Percentiles rank a stretch among this genome's conserved stretches.
Evolutionary conservation across 2,329 filamentous ascomycete genomes (phyloP).

Genomic region (Colletotrichum sp.): DNA sequence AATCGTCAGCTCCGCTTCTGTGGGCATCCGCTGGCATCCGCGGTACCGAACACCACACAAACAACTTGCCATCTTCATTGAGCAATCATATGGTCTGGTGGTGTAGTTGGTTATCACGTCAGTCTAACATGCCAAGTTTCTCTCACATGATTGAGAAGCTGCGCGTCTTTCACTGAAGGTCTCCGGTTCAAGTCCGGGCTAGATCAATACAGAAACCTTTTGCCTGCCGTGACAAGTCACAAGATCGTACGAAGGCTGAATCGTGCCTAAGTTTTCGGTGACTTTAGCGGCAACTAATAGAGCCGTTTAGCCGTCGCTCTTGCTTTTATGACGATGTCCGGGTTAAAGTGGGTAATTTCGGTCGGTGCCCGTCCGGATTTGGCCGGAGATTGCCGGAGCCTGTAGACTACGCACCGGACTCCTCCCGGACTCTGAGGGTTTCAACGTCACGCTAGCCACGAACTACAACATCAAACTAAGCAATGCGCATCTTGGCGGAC

Average conservation of each 20-base stretch:
- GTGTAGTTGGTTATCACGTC: conserved; percentile 52
- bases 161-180: conserved; percentile 2
- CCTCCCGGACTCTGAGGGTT: background rate
- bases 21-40: background rate
- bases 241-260: background rate
- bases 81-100: conserved; percentile 31
- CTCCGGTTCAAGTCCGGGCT: conserved; percentile 14
- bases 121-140: conserved; percentile 41
- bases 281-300: background rate
- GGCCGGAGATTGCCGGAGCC: background rate
- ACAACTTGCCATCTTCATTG: background rate
- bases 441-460: background rate
- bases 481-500: background rate
- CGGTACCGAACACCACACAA: background rate
- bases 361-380: background rate
- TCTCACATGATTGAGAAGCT: too few species aligned
- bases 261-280: background rate
- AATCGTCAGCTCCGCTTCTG: background rate
- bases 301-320: background rate
- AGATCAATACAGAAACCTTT: background rate
- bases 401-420: background rate
- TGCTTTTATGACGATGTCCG: background rate
- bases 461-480: background rate
- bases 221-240: background rate
- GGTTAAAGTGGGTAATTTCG: background rate